Evolutionary conservation across 345 rosid genomes (phyloP), one percentile per base, ranked within the genome.

Genomic region (Hibiscus trionum): DNA sequence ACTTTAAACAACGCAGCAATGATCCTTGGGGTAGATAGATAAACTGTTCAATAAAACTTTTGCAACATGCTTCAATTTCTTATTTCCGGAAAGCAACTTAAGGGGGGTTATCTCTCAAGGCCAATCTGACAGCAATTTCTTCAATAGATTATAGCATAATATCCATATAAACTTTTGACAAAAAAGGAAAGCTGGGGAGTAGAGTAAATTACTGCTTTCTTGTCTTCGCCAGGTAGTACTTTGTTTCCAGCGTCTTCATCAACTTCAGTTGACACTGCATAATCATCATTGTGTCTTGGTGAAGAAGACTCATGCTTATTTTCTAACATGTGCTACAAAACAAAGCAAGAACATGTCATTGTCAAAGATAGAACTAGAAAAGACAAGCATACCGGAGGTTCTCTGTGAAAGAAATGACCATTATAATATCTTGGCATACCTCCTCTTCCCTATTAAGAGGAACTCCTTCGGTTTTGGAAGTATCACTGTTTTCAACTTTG

Each of bases 241-340:
- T 82, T 80, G 64, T 56, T 80, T 77, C 75, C 78, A 50, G 74
- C 72, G 63, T 73, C 78, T 53, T 63, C 79, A 75, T 62, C 82
- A 73, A 75, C 74, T 71, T 81, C 88, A 76, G 86, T 76, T 71
- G 61, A 75, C 55, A 66, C 79, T 21, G 76, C 33, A 75, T 76
- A 17, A 55, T 79, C 80, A 72, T 86, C 90, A 73, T 77, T 55
- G 42, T 47, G 57, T 65, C 78, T 75, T 7, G 79, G 78, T 47
- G 85, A 80, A 33, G 65, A 77, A 73, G 81, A 35, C 47, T 81
- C 77, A 29, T 77, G 24, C 24, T 21, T 21, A 21, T 21, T 21
- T 21, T 21, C 24, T 21, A 21, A 21, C 24, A 21, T 1, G 1
- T 78, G 78, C 94, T 87, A 78, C 63, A 81, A 61, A 58, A 69